These are phyloP conservation scores for Neofusicoccum laricinum DNA, from an alignment of 2,329 filamentous ascomycete genomes.

Conservation along the genomic window DNA sequence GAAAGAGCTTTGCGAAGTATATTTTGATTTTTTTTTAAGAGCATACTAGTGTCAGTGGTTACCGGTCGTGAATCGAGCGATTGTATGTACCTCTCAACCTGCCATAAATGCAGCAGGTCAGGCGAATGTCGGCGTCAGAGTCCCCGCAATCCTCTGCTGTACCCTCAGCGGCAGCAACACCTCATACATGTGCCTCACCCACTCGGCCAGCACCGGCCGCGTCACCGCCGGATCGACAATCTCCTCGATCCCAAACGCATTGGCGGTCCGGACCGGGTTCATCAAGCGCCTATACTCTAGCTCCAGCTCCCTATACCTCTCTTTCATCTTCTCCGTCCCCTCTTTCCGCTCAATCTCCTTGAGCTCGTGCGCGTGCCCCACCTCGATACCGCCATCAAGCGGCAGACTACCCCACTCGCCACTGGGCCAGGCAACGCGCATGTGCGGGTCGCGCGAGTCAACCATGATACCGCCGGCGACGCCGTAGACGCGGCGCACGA, in stretches of 20 bases:
- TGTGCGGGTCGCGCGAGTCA: conserved; percentile 58
- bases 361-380: conserved; percentile 60
- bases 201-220: conserved; percentile 53
- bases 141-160: conserved; percentile 39
- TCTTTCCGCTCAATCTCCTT: conserved; percentile 52
- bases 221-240: conserved; percentile 63
- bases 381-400: conserved; percentile 63
- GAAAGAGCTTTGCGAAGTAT: too few relatives aligned
- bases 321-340: conserved; percentile 47
- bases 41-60: too few relatives aligned
- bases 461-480: conserved; percentile 65
- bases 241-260: conserved; percentile 62
- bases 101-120: conserved; percentile 4
- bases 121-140: conserved; percentile 33
- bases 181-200: conserved; percentile 56
- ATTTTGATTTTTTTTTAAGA: too few relatives aligned
- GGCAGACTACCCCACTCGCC: conserved; percentile 63
- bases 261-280: conserved; percentile 64
- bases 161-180: conserved; percentile 51
- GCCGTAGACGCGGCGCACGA: conserved; percentile 60
- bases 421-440: conserved; percentile 62
- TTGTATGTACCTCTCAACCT: too few relatives aligned
- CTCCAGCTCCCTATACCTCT: conserved; percentile 56
- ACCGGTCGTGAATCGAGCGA: too few relatives aligned
- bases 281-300: conserved; percentile 60